Evolutionary conservation across 176 grass and related monocot species (phyloP), one percentile per base, ranked within the genome.

Genomic region (Zizania latifolia): DNA sequence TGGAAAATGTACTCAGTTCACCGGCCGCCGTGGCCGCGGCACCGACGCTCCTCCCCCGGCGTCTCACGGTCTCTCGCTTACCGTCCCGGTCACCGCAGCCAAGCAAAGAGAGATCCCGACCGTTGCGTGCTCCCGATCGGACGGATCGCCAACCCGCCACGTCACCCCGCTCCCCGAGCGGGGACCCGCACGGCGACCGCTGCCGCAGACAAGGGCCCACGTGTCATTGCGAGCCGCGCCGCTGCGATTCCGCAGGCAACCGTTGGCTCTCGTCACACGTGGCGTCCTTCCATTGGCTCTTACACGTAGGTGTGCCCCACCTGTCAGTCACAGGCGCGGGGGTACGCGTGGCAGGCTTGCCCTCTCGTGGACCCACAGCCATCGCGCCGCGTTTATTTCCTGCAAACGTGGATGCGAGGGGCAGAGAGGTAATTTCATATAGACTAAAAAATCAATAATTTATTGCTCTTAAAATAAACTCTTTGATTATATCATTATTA

Each of bases 221-320:
- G 3, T 66, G 59, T 78, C 85, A 87, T 17, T 0, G n/a, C n/a
- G n/a, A n/a, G n/a, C n/a, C n/a, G n/a, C n/a, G n/a, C n/a, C n/a
- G n/a, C n/a, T n/a, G n/a, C n/a, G n/a, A n/a, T n/a, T n/a, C n/a
- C n/a, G n/a, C n/a, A 66, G 62, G 17, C 60, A 71, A 84, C 90
- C 79, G 80, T 84, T 87, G 75, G 76, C 28, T 44, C 10, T 56
- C 59, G 74, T 13, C 13, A n/a, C 4, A 53, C 33, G 80, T 68
- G 80, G 33, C 33, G 0, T 0, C 0, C 2, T 16, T 0, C 15
- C 3, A 74, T 44, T 87, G n/a, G 80, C 2, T 1, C 1, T 0
- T 3, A 19, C 32, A 41, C 26, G 39, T 17, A 0, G 0, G 2
- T 13, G 17, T 63, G 34, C 0, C 71, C 71, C 64, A 33, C 64